Evolutionary conservation across 805 yeast genomes (phyloP).

Genomic region (Zygosaccharomyces rouxii): DNA sequence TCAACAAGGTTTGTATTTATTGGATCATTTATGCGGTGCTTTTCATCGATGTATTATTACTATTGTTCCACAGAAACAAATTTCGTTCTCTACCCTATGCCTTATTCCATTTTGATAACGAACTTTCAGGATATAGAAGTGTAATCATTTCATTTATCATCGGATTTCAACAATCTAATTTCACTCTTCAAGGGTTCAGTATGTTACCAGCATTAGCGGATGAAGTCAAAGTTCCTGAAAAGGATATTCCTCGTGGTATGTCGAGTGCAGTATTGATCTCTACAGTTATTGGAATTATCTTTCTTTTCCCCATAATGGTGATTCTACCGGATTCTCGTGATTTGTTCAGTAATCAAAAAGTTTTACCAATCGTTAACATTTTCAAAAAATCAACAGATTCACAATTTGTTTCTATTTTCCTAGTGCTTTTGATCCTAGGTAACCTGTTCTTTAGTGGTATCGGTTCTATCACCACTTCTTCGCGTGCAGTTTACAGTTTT

Average conservation of each 20-base stretch:
- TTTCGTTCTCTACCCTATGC: conserved; percentile 58
- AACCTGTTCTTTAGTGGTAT: conserved; percentile 72
- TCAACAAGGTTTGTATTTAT: conserved; percentile 63
- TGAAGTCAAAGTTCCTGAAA: conserved; percentile 73
- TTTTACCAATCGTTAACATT: conserved; percentile 74
- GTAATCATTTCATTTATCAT: conserved; percentile 64
- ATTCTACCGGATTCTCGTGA: conserved; percentile 63
- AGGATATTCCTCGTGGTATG: conserved; percentile 69
- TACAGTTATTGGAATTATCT: conserved; percentile 63
- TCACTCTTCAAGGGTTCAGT: conserved; percentile 79
- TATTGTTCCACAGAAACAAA: conserved; percentile 49
- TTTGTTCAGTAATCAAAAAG: conserved; percentile 55
- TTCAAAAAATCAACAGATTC: conserved; percentile 70
- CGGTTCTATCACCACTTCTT: conserved; percentile 75
- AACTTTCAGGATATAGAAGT: conserved; percentile 69
- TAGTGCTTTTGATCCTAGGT: conserved; percentile 62
- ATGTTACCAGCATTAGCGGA: conserved; percentile 78
- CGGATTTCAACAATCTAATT: conserved; percentile 73
- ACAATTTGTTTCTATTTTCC: conserved; percentile 59
- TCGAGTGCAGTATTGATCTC: conserved; percentile 60
- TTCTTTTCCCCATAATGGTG: conserved; percentile 65
- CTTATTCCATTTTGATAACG: conserved; percentile 63
- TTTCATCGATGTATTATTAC: conserved; percentile 57
- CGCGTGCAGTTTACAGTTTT: conserved; percentile 76
- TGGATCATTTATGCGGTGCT: conserved; percentile 73